A percentile compares a stretch with the other conserved stretches of the same genome.
Conservation (phyloP, 1,284 basidiomycete species). For the Cryptococcus sp. region DNA sequence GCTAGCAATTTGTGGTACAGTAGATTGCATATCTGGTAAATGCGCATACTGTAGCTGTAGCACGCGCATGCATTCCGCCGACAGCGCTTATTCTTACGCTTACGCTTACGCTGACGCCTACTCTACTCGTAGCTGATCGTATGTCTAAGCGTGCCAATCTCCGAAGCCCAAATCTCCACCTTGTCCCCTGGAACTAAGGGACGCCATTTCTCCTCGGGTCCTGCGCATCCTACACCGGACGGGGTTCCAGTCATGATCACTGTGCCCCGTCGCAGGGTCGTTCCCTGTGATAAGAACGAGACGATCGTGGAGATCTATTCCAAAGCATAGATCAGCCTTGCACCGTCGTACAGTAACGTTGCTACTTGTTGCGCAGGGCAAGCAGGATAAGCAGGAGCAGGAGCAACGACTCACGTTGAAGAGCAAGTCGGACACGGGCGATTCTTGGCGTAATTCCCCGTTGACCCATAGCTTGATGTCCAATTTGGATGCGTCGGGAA, state of each 20-base stretch:
- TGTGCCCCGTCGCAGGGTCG: constrained; percentile 76
- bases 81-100: too few species aligned
- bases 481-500: constrained; percentile 25
- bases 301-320: constrained; percentile 42
- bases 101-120: neutral
- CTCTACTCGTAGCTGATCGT: constrained; percentile 12
- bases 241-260: constrained; percentile 73
- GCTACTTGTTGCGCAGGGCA: neutral
- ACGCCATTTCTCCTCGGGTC: constrained; percentile 65
- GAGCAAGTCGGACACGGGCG: constrained; percentile 21
- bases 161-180: constrained; percentile 59
- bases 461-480: constrained; percentile 22
- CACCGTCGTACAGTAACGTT: constrained; percentile 57
- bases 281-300: constrained; percentile 76
- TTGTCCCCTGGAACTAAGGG: constrained; percentile 70
- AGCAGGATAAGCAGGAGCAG: too few species aligned
- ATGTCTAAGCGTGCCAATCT: constrained; percentile 15
- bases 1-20: too few species aligned
- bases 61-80: too few species aligned
- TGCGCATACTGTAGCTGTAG: too few species aligned
- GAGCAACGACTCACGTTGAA: constrained; percentile 16
- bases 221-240: constrained; percentile 71
- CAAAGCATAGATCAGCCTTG: too few species aligned
- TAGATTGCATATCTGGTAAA: too few species aligned
- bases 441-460: constrained; percentile 22